Evolutionary conservation across 192 early-diverging fungal species (phyloP).

Genomic region (Backusella mclennaniae): DNA sequence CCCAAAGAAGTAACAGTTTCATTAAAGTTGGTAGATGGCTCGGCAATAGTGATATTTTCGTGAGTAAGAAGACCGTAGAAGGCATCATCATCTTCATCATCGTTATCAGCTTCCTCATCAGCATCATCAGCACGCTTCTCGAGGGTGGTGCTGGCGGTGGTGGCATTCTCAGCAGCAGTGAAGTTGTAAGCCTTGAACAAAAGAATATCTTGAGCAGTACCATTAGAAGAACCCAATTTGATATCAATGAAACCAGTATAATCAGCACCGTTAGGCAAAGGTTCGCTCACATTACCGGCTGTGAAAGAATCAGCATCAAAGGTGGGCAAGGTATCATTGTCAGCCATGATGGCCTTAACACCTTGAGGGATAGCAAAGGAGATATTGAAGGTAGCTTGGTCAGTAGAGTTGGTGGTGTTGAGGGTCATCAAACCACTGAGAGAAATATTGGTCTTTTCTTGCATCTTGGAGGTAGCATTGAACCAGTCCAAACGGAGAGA

Average conservation of each 20-base stretch:
- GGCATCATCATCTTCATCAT: not conserved
- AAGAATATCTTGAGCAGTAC: not conserved
- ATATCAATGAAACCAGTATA: not conserved
- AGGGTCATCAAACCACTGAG: slow-evolving; percentile 1
- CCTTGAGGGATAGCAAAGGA: not conserved
- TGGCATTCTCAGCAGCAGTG: not conserved
- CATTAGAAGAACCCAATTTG: not conserved
- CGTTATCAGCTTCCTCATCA: not conserved
- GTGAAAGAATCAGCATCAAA: not conserved
- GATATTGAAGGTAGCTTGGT: not conserved
- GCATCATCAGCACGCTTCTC: not conserved
- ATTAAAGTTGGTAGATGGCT: not conserved
- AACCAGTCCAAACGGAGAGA: not conserved
- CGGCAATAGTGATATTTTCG: not conserved
- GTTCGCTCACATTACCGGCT: not conserved
- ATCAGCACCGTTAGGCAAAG: not conserved
- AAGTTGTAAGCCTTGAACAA: not conserved
- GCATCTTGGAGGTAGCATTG: not conserved
- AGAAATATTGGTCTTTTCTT: not conserved
- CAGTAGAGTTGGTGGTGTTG: not conserved
- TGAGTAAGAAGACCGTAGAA: not conserved
- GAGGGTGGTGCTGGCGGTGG: not conserved
- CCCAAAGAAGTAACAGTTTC: not conserved
- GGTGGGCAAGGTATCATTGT: not conserved
- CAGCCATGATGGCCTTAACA: not conserved